phyloP scores from a whole-genome alignment of 306 rosid species.

The Delonix regia region DNA sequence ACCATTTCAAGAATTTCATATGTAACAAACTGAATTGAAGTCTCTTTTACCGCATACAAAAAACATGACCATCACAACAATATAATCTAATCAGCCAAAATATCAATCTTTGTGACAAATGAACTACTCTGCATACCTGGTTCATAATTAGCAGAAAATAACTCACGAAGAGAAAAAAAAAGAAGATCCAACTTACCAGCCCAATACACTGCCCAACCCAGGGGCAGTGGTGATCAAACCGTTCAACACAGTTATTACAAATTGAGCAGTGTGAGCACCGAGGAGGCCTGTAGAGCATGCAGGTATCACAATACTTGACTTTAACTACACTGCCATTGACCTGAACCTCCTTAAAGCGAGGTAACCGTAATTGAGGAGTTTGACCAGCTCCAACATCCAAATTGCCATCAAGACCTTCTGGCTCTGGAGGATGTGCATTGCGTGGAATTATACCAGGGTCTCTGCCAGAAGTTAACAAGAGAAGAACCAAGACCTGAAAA shows the following conservation, averaged over 20 bases:
- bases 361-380: conserved; percentile 90
- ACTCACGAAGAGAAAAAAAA: conserved; percentile 12
- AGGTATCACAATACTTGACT: conserved; percentile 95
- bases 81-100: conserved; percentile 14
- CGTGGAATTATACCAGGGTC: conserved; percentile 99
- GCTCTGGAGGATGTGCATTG: conserved; percentile 96
- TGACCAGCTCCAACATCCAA: conserved; percentile 79
- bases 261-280: conserved; percentile 99
- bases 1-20: conserved; percentile 8
- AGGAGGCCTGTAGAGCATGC: conserved; percentile 99
- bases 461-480: conserved; percentile 89
- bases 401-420: conserved; percentile 76
- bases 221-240: conserved; percentile 98
- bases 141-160: background rate
- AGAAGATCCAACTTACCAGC: conserved; percentile 64
- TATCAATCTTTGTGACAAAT: background rate
- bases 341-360: conserved; percentile 88
- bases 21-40: background rate
- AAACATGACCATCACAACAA: background rate
- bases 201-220: conserved; percentile 99
- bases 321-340: conserved; percentile 76
- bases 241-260: conserved; percentile 95
- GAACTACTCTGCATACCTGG: background rate
- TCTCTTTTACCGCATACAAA: background rate
- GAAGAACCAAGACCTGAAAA: conserved; percentile 80